These are phyloP conservation scores for Trichopus zeylanicus DNA, from an alignment of 116 monocot genomes.

Conservation along the genomic window DNA sequence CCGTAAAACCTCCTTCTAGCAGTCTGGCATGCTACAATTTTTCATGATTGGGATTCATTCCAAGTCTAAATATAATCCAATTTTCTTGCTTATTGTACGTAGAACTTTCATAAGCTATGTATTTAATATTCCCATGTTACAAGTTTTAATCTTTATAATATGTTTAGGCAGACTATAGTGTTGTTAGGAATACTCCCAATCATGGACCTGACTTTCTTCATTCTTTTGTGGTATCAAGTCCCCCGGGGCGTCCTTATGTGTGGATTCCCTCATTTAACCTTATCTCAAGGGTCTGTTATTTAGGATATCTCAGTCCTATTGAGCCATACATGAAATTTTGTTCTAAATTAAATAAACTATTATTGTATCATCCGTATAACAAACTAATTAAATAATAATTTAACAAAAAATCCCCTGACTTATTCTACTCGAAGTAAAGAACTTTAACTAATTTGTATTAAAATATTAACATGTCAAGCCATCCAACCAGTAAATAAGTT, in stretches of 20 bases:
- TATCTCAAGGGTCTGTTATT: background rate
- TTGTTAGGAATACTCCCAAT: constrained; percentile 25
- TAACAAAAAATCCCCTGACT: too few species aligned
- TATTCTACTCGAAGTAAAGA: too few species aligned
- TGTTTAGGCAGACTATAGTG: constrained; percentile 58
- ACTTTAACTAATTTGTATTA: too few species aligned
- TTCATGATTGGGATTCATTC: constrained; percentile 70
- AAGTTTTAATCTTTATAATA: too few species aligned
- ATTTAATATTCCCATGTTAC: too few species aligned
- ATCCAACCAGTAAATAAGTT: too few species aligned
- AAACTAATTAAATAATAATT: too few species aligned
- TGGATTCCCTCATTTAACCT: constrained; percentile 82
- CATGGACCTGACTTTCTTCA: constrained; percentile 63
- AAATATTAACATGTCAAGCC: too few species aligned
- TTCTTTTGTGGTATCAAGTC: constrained; percentile 49
- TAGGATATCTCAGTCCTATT: background rate
- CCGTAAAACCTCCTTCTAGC: constrained; percentile 41
- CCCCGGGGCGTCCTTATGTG: constrained; percentile 68
- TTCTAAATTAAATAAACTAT: too few species aligned
- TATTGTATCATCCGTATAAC: too few species aligned
- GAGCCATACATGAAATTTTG: background rate
- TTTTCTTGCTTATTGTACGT: background rate
- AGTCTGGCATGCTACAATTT: constrained; percentile 35
- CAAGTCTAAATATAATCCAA: constrained; percentile 33
- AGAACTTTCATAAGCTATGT: background rate